Evolutionary conservation across 495 filamentous ascomycete species (phyloP).

Genomic region (Ramalina peruviana): DNA sequence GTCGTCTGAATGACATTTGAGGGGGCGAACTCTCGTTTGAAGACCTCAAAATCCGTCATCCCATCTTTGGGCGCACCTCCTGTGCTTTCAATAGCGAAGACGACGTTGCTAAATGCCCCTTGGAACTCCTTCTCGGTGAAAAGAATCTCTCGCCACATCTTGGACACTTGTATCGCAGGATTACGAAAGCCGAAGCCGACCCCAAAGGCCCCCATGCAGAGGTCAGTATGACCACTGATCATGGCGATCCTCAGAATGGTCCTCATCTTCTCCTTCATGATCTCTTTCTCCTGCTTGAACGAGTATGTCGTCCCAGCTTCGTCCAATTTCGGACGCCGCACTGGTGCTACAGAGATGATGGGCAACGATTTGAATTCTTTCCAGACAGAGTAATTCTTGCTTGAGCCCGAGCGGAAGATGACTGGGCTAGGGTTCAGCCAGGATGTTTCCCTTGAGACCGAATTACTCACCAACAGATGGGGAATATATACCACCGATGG

Average conservation of each 20-base stretch:
- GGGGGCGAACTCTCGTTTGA: conserved; percentile 26
- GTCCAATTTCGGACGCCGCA: conserved; percentile 55
- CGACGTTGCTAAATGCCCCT: conserved; percentile 52
- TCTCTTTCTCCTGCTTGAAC: conserved; percentile 50
- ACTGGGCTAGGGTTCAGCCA: conserved; percentile 18
- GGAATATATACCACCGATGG: conserved; percentile 52
- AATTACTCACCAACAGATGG: conserved; percentile 41
- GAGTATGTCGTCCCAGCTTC: conserved; percentile 50
- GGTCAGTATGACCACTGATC: conserved; percentile 37
- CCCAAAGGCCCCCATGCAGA: conserved; percentile 60
- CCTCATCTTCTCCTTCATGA: conserved; percentile 59
- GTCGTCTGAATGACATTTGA: conserved; percentile 21
- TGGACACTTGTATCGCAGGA: conserved; percentile 50
- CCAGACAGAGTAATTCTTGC: conserved; percentile 29
- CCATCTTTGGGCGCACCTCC: conserved; percentile 16
- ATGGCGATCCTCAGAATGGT: conserved; percentile 53
- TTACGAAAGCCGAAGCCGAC: conserved; percentile 56
- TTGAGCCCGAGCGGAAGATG: conserved; percentile 37
- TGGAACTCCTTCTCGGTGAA: conserved; percentile 50
- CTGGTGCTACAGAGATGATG: conserved; percentile 57
- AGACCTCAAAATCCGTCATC: conserved; percentile 24
- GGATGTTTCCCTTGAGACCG: background rate
- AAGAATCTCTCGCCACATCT: conserved; percentile 53
- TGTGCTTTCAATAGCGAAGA: conserved; percentile 50
- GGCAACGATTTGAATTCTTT: conserved; percentile 35